A percentile compares a stretch with the other conserved stretches of the same genome.
Conservation (phyloP, 2,329 filamentous ascomycete species). For the Tolypocladium endophyticum region DNA sequence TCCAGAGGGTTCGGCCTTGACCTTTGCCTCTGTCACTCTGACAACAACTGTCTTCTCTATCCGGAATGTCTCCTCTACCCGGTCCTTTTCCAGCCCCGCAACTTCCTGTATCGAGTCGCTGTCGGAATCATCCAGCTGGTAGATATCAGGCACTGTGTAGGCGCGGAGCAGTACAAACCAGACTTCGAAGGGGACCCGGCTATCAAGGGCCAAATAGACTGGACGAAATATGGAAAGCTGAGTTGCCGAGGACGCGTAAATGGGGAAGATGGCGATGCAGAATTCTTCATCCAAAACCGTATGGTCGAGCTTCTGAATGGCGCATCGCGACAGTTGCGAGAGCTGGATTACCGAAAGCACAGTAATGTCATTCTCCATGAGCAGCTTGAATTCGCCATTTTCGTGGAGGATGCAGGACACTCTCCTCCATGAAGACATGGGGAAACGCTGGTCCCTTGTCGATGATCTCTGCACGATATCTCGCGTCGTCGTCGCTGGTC, state of each 20-base stretch:
- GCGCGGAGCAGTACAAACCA: slow-evolving; percentile 91
- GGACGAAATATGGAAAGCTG: slow-evolving; percentile 72
- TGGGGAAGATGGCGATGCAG: slow-evolving; percentile 91
- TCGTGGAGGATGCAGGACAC: slow-evolving; percentile 92
- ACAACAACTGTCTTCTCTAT: slow-evolving; percentile 51
- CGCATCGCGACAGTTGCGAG: slow-evolving; percentile 77
- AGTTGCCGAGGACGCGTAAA: slow-evolving; percentile 68
- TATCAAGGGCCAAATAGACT: slow-evolving; percentile 81
- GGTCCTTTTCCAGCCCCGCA: slow-evolving; percentile 25
- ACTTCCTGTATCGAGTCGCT: slow-evolving; percentile 32
- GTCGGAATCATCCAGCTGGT: slow-evolving; percentile 46
- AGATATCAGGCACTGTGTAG: slow-evolving; percentile 86
- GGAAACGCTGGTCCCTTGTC: slow-evolving; percentile 42
- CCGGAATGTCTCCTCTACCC: slow-evolving; percentile 42
- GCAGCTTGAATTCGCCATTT: slow-evolving; percentile 86
- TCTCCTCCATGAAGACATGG: slow-evolving; percentile 62
- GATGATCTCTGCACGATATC: slow-evolving; percentile 48
- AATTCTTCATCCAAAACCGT: slow-evolving; percentile 89
- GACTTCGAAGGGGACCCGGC: slow-evolving; percentile 83
- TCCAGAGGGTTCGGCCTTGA: slow-evolving; percentile 28
- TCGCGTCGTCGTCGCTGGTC: slow-evolving; percentile 41
- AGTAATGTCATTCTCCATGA: slow-evolving; percentile 73
- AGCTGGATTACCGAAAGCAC: slow-evolving; percentile 77
- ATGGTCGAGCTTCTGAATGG: slow-evolving; percentile 80
- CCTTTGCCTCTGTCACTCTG: slow-evolving; percentile 51